These are phyloP conservation scores for Tulasnella sp. DNA, from an alignment of 768 basidiomycete genomes.

Conservation along the genomic window DNA sequence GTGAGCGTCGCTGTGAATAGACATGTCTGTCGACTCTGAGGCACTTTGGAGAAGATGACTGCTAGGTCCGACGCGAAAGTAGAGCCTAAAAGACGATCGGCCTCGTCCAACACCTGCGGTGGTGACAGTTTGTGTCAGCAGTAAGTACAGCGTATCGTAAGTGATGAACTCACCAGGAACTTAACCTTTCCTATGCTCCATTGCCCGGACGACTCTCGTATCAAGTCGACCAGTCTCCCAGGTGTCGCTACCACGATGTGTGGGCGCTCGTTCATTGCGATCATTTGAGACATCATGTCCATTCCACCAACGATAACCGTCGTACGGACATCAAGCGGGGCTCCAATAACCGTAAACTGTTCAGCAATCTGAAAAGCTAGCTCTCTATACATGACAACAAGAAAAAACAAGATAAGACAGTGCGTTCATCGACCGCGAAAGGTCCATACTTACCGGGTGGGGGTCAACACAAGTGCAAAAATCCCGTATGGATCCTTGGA, in stretches of 20 bases:
- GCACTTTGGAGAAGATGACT: conserved; percentile 63
- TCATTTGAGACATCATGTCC: conserved; percentile 93
- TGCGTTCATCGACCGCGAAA: neutral
- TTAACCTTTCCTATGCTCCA: conserved; percentile 80
- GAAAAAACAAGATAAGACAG: neutral
- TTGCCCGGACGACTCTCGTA: conserved; percentile 42
- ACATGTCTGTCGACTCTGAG: conserved; percentile 85
- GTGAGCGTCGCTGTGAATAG: conserved; percentile 95
- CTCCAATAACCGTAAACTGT: conserved; percentile 86
- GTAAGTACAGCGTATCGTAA: neutral
- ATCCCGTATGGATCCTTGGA: conserved; percentile 88
- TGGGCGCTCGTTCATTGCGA: conserved; percentile 73
- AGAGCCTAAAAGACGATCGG: conserved; percentile 79
- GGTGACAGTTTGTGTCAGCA: neutral
- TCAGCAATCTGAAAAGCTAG: conserved; percentile 96
- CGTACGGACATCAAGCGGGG: conserved; percentile 67
- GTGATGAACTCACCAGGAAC: conserved; percentile 51
- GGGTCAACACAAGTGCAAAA: conserved; percentile 85
- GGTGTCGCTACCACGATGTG: conserved; percentile 95
- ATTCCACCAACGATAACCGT: conserved; percentile 92
- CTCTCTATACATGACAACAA: conserved; percentile 45
- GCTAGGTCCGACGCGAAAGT: conserved; percentile 82
- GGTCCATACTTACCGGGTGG: conserved; percentile 61
- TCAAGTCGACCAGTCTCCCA: conserved; percentile 83
- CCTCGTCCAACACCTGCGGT: conserved; percentile 83